phyloP scores from a whole-genome alignment of 2,329 filamentous ascomycete species.

The Alternaria viburni region DNA sequence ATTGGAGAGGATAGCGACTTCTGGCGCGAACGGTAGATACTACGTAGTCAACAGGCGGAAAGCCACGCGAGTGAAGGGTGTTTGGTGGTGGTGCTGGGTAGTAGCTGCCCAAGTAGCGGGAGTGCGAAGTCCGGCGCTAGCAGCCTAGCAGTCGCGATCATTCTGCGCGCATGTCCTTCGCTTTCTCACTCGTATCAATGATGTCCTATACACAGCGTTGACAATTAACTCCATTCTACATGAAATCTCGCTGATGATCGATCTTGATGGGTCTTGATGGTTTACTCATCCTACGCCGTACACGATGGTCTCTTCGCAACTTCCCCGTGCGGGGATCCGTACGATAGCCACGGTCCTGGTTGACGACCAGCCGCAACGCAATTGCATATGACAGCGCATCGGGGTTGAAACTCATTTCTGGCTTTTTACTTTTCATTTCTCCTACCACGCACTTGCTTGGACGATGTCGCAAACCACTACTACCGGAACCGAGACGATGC shows the following conservation, averaged over 20 bases:
- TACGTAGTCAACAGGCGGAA: background rate
- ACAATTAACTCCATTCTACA: background rate
- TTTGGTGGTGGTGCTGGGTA: background rate
- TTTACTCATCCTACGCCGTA: background rate
- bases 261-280: background rate
- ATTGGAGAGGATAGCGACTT: background rate
- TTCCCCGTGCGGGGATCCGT: conserved; percentile 16
- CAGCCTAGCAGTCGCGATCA: background rate
- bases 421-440: background rate
- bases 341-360: background rate
- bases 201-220: background rate
- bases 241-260: background rate
- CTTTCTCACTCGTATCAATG: background rate
- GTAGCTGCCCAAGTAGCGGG: background rate
- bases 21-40: background rate
- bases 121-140: background rate
- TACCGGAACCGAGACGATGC: background rate
- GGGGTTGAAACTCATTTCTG: background rate
- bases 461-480: conserved; percentile 6
- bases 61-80: background rate
- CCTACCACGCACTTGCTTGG: background rate
- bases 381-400: conserved; percentile 2
- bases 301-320: background rate
- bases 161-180: background rate
- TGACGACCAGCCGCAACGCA: background rate